These are phyloP conservation scores for Oryza glaberrima DNA, from an alignment of 176 grass and related monocot species.

Conservation along the genomic window DNA sequence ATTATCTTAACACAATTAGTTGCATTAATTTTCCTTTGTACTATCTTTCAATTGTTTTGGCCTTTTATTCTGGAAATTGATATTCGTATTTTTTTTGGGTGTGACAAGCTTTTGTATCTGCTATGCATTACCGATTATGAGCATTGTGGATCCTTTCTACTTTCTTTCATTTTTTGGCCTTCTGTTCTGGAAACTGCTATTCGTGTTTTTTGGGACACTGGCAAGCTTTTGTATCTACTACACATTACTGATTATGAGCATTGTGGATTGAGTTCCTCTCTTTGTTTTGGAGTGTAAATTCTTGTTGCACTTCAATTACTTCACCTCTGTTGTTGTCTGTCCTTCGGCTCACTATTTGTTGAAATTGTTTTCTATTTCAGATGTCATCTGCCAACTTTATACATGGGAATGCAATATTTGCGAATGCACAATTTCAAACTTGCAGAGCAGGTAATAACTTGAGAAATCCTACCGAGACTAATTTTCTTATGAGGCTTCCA, in stretches of 20 bases:
- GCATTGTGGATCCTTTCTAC: background rate
- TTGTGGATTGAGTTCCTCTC: conserved; percentile 5
- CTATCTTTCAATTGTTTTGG: background rate
- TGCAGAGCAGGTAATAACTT: conserved; percentile 82
- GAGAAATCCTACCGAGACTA: background rate
- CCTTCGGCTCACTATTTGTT: conserved; percentile 36
- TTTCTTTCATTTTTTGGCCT: background rate
- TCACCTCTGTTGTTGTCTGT: conserved; percentile 3
- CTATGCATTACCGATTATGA: background rate
- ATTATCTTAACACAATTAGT: background rate
- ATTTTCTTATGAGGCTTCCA: conserved; percentile 7
- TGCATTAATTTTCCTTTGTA: conserved; percentile 19
- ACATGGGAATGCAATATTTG: conserved; percentile 95
- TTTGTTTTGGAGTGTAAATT: conserved; percentile 16
- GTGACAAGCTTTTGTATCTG: background rate
- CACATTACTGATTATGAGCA: background rate
- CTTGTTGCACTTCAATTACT: conserved; percentile 11
- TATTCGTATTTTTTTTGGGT: background rate
- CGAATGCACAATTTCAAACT: conserved; percentile 91
- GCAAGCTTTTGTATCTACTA: background rate
- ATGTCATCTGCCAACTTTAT: conserved; percentile 95
- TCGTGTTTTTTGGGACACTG: background rate
- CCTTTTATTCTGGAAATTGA: background rate
- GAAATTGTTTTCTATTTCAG: conserved; percentile 55
- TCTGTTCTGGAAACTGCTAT: background rate